phyloP scores from a whole-genome alignment of 495 filamentous ascomycete species.

The Penicillium macrosclerotiorum region DNA sequence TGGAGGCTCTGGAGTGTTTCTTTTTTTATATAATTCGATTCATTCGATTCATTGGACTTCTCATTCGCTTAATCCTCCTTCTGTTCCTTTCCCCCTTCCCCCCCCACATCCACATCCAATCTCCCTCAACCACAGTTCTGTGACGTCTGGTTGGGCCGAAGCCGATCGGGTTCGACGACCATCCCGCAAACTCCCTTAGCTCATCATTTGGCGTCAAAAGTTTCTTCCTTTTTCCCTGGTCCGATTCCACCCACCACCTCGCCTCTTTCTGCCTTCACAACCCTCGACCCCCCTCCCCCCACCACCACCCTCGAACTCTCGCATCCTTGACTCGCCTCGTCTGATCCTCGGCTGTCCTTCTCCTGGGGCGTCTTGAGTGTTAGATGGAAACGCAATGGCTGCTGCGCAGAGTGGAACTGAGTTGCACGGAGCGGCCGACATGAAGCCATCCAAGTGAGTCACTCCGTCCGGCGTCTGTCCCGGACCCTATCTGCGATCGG shows the following conservation, averaged over 20 bases:
- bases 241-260: conserved; percentile 6
- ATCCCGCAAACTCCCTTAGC: conserved; percentile 47
- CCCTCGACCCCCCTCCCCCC: conserved; percentile 9
- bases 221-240: conserved; percentile 21
- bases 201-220: conserved; percentile 30
- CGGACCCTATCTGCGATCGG: background rate
- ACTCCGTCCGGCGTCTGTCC: background rate
- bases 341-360: conserved; percentile 4
- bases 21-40: background rate
- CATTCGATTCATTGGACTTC: background rate
- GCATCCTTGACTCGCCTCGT: conserved; percentile 1
- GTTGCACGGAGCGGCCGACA: conserved; percentile 51
- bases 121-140: background rate
- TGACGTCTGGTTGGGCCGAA: conserved; percentile 15
- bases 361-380: conserved; percentile 17
- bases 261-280: conserved; percentile 4
- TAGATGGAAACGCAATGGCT: conserved; percentile 50
- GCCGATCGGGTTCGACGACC: conserved; percentile 24
- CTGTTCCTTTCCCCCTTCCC: conserved; percentile 4
- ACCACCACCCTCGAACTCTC: conserved; percentile 2
- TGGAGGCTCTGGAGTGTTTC: too few relatives aligned
- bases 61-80: conserved; percentile 5
- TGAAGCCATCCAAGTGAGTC: conserved; percentile 48
- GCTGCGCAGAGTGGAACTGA: conserved; percentile 48
- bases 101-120: background rate